Base-by-base conservation (phyloP, 306 rosid species). In the Fragaria nilgerrensis region DNA sequence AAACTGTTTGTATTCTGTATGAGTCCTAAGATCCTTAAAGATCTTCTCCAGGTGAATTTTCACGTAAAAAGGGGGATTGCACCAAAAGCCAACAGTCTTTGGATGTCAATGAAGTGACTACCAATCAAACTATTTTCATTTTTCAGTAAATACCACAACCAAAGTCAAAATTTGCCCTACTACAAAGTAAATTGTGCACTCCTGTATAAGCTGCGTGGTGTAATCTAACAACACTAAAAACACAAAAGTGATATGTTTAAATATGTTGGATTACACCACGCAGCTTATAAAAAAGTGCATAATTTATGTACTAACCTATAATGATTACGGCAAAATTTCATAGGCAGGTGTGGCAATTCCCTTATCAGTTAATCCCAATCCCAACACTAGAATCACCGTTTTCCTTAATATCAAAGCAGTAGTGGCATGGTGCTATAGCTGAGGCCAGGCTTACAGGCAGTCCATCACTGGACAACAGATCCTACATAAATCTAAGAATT, bases 401-500 rank as follows among this genome's bases (percentile, higher is more conserved):
- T 25, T 61, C 25, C 9, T 47, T 5, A 70, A 48, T 71, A 71
- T 44, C 41, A 58, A 58, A 41, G 68, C 23, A 23, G 36, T 32
- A 0, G 36, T 32, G 36, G 36, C 0, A 68, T 56, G 17, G 52
- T n/a, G 65, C 45, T 53, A 56, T 5, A 56, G 41, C 53, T 39
- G 68, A 56, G 55, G 77, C 41, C 29, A 74, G 43, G 68, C 22
- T 25, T 59, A 74, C 62, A 44, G 29, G 68, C 11, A 15, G 9
- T 74, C 69, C 77, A 74, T 74, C 67, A 4, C 6, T 41, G 6
- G 17, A 23, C 77, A 74, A 65, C 19, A 25, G 41, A 74, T 59
- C 77, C 37, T 29, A 36, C 20, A 34, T 14, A 65, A 8, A 7
- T 62, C 67, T 29, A 25, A 7, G 67, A 12, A 27, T 25, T 11